Evolutionary conservation across 2,329 filamentous ascomycete genomes (phyloP).

Genomic region (Trichophyton verrucosum): DNA sequence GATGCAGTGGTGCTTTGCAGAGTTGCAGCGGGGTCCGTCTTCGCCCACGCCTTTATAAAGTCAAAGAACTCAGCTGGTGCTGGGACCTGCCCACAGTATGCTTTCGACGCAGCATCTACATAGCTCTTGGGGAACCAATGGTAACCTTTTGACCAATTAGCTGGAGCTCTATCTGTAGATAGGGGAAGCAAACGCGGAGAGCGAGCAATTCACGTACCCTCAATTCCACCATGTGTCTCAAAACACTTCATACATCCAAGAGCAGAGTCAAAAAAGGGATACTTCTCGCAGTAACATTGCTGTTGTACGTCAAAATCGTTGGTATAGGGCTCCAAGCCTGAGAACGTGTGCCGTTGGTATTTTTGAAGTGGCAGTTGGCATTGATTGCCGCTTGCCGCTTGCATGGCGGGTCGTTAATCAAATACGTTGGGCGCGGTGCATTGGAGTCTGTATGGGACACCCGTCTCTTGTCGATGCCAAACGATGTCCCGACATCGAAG

Average conservation of each 20-base stretch:
- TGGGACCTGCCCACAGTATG: not conserved
- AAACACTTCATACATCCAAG: conserved; percentile 6
- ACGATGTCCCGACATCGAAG: not conserved
- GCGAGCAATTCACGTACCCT: not conserved
- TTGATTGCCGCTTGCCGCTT: not conserved
- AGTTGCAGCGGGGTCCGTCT: not conserved
- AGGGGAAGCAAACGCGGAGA: not conserved
- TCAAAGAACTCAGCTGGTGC: not conserved
- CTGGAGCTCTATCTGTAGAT: not conserved
- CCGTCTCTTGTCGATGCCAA: not conserved
- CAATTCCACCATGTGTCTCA: conserved; percentile 3
- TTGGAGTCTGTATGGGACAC: not conserved
- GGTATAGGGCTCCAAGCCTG: not conserved
- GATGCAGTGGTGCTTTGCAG: conserved; percentile 1
- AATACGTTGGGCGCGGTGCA: not conserved
- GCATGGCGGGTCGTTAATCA: not conserved
- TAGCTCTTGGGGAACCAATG: conserved; percentile 5
- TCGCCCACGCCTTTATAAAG: not conserved
- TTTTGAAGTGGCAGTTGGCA: not conserved
- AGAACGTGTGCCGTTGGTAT: not conserved
- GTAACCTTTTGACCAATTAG: not conserved
- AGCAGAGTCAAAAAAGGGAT: conserved; percentile 4
- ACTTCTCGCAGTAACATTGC: conserved; percentile 3
- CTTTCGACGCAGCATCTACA: not conserved
- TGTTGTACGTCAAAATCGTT: conserved; percentile 1